Evolutionary conservation across 2,329 filamentous ascomycete genomes (phyloP).

Genomic region (Thelonectria rubi): DNA sequence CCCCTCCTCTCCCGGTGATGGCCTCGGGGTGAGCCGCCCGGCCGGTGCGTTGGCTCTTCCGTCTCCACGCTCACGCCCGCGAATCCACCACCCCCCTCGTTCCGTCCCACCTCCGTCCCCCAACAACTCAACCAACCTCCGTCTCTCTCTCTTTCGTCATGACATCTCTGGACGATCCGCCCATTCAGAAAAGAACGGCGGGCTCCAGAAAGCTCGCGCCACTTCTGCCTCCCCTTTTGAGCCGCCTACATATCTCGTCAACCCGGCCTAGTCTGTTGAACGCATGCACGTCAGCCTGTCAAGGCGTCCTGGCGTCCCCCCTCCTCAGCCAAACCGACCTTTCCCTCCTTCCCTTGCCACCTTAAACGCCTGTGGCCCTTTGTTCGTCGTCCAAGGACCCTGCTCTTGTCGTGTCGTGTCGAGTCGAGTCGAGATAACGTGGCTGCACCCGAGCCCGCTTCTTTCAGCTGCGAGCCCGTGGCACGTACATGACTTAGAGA

Average conservation of each 20-base stretch:
- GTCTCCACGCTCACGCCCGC: conserved; percentile 30
- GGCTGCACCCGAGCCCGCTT: conserved; percentile 23
- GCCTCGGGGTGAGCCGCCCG: conserved; percentile 29
- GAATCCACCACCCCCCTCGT: background rate
- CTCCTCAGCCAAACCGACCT: background rate
- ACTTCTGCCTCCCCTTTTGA: conserved; percentile 32
- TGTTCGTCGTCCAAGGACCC: too few species aligned
- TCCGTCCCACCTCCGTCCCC: conserved; percentile 32
- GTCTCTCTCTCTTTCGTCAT: background rate
- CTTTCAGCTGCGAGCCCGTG: conserved; percentile 23
- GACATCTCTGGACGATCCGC: conserved; percentile 1
- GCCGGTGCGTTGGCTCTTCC: conserved; percentile 38
- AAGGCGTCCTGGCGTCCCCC: conserved; percentile 15
- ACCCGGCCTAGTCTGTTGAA: background rate
- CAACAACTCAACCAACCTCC: conserved; percentile 35
- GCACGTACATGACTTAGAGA: conserved; percentile 19
- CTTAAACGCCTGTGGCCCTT: background rate
- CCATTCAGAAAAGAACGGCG: background rate
- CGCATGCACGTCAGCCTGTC: conserved; percentile 40
- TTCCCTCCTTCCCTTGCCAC: background rate
- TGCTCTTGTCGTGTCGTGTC: conserved; percentile 1
- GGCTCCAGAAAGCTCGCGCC: conserved; percentile 14
- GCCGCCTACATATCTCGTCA: conserved; percentile 23
- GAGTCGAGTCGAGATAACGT: conserved; percentile 24
- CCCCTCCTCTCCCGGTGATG: conserved; percentile 21